Conservation (phyloP, 768 basidiomycete genomes). For the Zangia roseola region DNA sequence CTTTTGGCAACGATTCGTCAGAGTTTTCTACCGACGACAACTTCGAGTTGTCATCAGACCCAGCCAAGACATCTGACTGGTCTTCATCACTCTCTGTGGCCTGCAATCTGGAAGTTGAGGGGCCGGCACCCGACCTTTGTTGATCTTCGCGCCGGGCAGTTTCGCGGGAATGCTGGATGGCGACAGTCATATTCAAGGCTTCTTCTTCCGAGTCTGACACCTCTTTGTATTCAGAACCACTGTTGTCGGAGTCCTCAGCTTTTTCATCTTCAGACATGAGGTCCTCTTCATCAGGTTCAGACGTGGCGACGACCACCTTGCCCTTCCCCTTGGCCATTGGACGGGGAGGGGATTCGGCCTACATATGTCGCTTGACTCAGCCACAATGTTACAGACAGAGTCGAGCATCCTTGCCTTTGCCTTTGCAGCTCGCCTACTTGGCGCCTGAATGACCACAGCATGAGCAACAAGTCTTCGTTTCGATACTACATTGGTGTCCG, state of each 20-base stretch:
- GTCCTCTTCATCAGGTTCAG: constrained; percentile 32
- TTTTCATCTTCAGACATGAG: constrained; percentile 35
- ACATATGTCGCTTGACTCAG: constrained; percentile 16
- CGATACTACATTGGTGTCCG: constrained; percentile 20
- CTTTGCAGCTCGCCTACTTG: constrained; percentile 7
- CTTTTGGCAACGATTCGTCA: constrained; percentile 26
- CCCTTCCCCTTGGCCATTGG: constrained; percentile 26
- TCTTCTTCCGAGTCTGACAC: constrained; percentile 38
- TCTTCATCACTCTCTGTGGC: constrained; percentile 32
- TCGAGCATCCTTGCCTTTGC: constrained; percentile 25
- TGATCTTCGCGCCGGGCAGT: constrained; percentile 29
- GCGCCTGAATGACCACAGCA: constrained; percentile 23
- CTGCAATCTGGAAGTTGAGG: constrained; percentile 35
- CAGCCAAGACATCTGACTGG: neutral
- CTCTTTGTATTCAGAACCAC: constrained; percentile 59
- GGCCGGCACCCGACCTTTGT: constrained; percentile 32
- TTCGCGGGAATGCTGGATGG: constrained; percentile 54
- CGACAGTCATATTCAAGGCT: constrained; percentile 52
- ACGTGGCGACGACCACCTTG: constrained; percentile 22
- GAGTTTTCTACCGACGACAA: constrained; percentile 5
- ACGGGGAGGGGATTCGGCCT: constrained; percentile 3
- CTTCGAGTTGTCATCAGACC: constrained; percentile 10
- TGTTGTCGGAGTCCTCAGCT: constrained; percentile 51
- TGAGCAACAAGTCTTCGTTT: constrained; percentile 36
- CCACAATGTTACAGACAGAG: constrained; percentile 2